Evolutionary conservation across 148 eudicot genomes (phyloP).

Genomic region (Tetragonia tetragonoides): DNA sequence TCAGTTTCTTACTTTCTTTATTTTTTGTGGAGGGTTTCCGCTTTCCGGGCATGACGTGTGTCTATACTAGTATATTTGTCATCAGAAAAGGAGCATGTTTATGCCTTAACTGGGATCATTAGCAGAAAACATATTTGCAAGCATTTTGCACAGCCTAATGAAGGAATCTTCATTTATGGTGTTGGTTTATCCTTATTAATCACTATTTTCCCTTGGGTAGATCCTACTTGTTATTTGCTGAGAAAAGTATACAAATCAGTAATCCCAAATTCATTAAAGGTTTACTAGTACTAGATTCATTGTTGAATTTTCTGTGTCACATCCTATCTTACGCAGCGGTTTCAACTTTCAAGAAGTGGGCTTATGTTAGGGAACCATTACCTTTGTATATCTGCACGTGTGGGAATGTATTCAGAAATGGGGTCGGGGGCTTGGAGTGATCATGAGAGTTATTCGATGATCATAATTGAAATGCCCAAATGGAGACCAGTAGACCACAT

Average conservation of each 20-base stretch:
- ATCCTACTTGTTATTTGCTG: not conserved
- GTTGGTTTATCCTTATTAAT: not conserved
- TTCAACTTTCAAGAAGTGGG: not conserved
- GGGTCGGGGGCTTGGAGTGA: not conserved
- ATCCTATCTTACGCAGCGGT: not conserved
- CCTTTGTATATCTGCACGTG: not conserved
- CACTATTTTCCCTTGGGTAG: not conserved
- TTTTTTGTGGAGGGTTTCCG: not conserved
- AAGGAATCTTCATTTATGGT: not conserved
- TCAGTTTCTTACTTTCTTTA: not conserved
- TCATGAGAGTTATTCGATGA: not conserved
- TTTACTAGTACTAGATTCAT: not conserved
- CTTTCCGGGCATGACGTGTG: not conserved
- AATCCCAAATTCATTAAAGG: not conserved
- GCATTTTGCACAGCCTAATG: not conserved
- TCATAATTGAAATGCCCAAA: not conserved
- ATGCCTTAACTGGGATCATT: not conserved
- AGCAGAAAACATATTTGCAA: not conserved
- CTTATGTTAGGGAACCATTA: not conserved
- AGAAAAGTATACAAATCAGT: not conserved
- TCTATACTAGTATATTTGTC: not conserved
- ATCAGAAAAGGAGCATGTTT: not conserved
- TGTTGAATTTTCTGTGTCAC: not conserved
- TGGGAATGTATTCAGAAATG: not conserved
- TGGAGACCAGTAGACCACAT: not conserved